phyloP scores from a whole-genome alignment of 179 eudicot species.

The Silene vulgaris region DNA sequence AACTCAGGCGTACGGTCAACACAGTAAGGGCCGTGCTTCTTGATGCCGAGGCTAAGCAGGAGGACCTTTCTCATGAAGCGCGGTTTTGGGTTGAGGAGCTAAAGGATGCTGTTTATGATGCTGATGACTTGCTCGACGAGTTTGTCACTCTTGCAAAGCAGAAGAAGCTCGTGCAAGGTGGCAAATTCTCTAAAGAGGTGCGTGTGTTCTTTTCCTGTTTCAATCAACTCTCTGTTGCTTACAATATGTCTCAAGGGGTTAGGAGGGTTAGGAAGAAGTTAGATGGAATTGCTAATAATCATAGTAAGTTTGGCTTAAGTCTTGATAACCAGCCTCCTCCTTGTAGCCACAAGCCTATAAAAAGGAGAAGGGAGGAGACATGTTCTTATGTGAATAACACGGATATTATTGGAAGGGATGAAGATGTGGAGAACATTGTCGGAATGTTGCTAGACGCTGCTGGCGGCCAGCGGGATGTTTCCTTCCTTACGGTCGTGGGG shows the following conservation, averaged over 20 bases:
- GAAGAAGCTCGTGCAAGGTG: background rate
- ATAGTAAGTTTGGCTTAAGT: background rate
- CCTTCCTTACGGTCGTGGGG: background rate
- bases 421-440: conserved; percentile 4
- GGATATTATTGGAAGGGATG: conserved; percentile 10
- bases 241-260: conserved; percentile 21
- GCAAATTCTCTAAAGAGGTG: background rate
- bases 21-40: conserved; percentile 2
- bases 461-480: background rate
- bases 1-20: background rate
- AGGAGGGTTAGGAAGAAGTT: conserved; percentile 25
- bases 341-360: background rate
- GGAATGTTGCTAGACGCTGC: background rate
- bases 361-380: conserved; percentile 4
- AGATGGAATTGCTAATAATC: conserved; percentile 7
- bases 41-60: conserved; percentile 12
- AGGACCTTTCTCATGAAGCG: background rate
- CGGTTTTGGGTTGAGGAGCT: background rate
- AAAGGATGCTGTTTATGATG: background rate
- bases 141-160: conserved; percentile 2
- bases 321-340: background rate
- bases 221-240: background rate
- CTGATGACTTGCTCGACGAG: conserved; percentile 9
- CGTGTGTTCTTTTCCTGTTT: background rate
- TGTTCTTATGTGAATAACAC: background rate